Evolutionary conservation across 192 early-diverging fungal species (phyloP).

Genomic region (Endogone sp.): DNA sequence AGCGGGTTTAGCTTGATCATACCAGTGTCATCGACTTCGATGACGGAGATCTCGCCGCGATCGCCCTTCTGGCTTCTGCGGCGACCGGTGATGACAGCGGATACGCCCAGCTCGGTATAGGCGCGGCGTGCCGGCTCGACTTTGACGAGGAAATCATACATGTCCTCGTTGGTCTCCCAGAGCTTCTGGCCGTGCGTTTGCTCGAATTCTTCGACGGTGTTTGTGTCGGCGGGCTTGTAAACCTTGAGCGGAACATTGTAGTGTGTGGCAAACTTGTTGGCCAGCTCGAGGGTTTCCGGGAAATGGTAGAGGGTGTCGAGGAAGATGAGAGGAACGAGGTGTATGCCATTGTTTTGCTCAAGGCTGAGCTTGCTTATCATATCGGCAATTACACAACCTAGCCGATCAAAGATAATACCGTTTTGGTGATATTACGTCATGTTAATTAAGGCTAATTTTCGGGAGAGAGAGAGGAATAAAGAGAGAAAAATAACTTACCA

Average conservation of each 20-base stretch:
- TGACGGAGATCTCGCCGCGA: slow-evolving; percentile 66
- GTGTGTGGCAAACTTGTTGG: slow-evolving; percentile 55
- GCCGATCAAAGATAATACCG: not conserved
- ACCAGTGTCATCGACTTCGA: slow-evolving; percentile 80
- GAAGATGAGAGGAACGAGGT: slow-evolving; percentile 83
- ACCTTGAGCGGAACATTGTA: slow-evolving; percentile 69
- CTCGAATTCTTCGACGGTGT: slow-evolving; percentile 65
- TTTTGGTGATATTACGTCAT: not conserved
- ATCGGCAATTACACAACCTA: slow-evolving; percentile 78
- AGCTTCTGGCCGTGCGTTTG: slow-evolving; percentile 69
- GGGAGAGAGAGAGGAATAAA: not conserved
- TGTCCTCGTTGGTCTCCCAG: slow-evolving; percentile 77
- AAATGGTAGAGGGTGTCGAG: slow-evolving; percentile 96
- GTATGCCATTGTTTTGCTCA: slow-evolving; percentile 42
- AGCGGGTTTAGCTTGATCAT: slow-evolving; percentile 92
- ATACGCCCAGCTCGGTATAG: slow-evolving; percentile 69
- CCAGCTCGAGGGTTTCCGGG: slow-evolving; percentile 82
- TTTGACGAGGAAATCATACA: slow-evolving; percentile 90
- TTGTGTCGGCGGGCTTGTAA: slow-evolving; percentile 66
- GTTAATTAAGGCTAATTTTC: not conserved
- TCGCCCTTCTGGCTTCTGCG: slow-evolving; percentile 84
- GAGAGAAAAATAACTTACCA: slow-evolving; percentile 25
- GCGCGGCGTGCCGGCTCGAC: slow-evolving; percentile 90
- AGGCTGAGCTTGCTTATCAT: slow-evolving; percentile 71
- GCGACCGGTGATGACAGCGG: slow-evolving; percentile 86